These are phyloP conservation scores for Talaromyces sp. DNA, from an alignment of 2,329 filamentous ascomycete species.

Conservation along the genomic window DNA sequence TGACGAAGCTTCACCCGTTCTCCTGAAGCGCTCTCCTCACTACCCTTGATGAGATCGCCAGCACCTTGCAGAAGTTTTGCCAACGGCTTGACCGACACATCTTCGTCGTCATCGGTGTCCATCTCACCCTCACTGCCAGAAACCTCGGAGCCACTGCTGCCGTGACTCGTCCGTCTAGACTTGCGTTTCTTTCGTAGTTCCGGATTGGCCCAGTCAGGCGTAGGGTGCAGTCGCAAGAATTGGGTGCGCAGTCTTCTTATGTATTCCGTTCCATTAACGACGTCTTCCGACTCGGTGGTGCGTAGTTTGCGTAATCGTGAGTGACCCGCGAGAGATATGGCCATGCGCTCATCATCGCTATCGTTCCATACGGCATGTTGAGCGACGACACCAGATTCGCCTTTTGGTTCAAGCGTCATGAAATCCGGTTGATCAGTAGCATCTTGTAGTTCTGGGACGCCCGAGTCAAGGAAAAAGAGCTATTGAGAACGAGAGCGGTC, in stretches of 20 bases:
- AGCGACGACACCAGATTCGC: constrained; percentile 9
- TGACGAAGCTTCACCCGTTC: constrained; percentile 73
- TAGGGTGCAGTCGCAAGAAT: constrained; percentile 60
- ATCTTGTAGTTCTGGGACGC: constrained; percentile 43
- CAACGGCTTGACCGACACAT: constrained; percentile 64
- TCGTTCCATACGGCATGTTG: constrained; percentile 69
- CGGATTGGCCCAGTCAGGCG: constrained; percentile 58
- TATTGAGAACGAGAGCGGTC: constrained; percentile 25
- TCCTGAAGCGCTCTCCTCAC: constrained; percentile 44
- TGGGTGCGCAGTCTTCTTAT: constrained; percentile 73
- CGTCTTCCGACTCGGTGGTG: constrained; percentile 74
- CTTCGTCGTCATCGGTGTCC: constrained; percentile 57
- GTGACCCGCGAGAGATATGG: constrained; percentile 74
- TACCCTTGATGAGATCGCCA: constrained; percentile 57
- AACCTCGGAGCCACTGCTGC: constrained; percentile 30
- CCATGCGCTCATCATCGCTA: constrained; percentile 87
- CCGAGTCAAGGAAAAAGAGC: constrained; percentile 79
- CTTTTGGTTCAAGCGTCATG: constrained; percentile 35
- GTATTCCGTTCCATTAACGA: constrained; percentile 84
- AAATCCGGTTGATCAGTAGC: constrained; percentile 35
- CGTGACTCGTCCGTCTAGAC: constrained; percentile 20
- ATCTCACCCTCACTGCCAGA: constrained; percentile 48
- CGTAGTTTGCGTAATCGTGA: constrained; percentile 78
- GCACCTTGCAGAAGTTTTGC: constrained; percentile 75
- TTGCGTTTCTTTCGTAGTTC: constrained; percentile 49